Evolutionary conservation across 2,329 filamentous ascomycete genomes (phyloP), one percentile per base, ranked within the genome.

Genomic region (Parascedosporium putredinis): DNA sequence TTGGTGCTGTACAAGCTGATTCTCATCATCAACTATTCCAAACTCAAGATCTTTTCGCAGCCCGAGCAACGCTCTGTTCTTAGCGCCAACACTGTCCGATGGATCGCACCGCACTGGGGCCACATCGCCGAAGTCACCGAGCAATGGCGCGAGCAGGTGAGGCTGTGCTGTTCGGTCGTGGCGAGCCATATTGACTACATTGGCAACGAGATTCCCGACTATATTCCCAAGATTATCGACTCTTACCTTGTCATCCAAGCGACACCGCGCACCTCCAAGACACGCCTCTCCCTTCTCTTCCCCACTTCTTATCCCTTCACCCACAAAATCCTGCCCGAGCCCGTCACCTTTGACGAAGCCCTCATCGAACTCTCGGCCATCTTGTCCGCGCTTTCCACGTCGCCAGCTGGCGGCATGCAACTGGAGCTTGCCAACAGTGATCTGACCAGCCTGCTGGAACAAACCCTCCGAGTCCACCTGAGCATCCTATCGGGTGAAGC

Each of bases 91-190:
- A 96, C 89, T 3, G 83, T 90, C 42, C 75, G 85, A 53, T 98
- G 93, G 93, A 82, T 98, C 51, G 83, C 84, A 10, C 90, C 91
- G 3, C 90, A 97, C 64, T 98, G 93, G 93, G 91, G 91, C 10
- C 79, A 81, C 54, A 79, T 76, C 0, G 75, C 79, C 3, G 73
- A 82, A 24, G 79, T 91, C 8, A 89, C 81, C 2, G 84, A 90
- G 31, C 87, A 95, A 60, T 97, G 89, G 81, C 85, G 84, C 55
- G 88, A 95, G 20, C 93, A 97, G 67, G 86, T 97, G 16, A 85
- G 93, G 14, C 72, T 98, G 14, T 95, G 91, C 66, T 95, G 89
- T 66, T 94, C 91, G 1, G 86, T 98, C 29, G 75, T 98, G 31
- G 88, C 91, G 7, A 89, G 86, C 54, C 87, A 97, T 62, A 76